These are phyloP conservation scores for Trichosporon inkin DNA, from an alignment of 1,284 basidiomycete species.

Conservation along the genomic window DNA sequence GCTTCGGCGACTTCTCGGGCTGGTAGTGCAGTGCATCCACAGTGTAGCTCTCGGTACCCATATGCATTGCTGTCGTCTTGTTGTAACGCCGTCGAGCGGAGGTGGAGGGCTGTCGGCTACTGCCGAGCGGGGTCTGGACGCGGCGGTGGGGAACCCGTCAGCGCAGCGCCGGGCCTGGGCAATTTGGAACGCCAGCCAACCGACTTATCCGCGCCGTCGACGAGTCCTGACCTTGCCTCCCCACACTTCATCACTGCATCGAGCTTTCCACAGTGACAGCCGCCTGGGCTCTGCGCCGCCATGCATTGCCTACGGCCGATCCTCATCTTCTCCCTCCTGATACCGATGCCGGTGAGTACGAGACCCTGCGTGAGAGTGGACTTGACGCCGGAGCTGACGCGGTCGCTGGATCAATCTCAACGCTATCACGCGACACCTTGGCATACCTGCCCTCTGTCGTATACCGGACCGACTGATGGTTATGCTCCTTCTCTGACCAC, in stretches of 20 bases:
- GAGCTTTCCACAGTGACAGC: background rate
- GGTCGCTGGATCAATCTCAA: background rate
- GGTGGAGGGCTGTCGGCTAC: background rate
- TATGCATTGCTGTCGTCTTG: background rate
- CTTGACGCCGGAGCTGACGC: background rate
- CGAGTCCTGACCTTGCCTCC: conserved; percentile 1
- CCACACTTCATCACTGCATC: background rate
- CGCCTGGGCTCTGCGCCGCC: background rate
- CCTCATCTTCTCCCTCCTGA: conserved; percentile 65
- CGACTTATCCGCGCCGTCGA: conserved; percentile 3
- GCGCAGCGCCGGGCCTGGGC: background rate
- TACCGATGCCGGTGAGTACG: conserved; percentile 33
- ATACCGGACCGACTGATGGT: background rate
- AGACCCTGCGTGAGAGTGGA: too few species aligned
- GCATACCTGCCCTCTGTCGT: background rate
- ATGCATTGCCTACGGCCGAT: conserved; percentile 58
- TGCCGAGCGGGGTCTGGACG: background rate
- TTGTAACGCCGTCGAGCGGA: background rate
- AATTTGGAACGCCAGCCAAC: background rate
- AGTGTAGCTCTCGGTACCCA: background rate
- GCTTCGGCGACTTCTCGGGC: conserved; percentile 52
- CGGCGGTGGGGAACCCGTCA: conserved; percentile 2
- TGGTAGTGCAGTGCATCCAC: conserved; percentile 29
- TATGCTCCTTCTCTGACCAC: background rate
- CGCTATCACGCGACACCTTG: background rate